A percentile compares a stretch with the other conserved stretches of the same genome.
These are phyloP conservation scores for Lasiosphaeria ovina DNA, from an alignment of 495 filamentous ascomycete species.

Conservation along the genomic window DNA sequence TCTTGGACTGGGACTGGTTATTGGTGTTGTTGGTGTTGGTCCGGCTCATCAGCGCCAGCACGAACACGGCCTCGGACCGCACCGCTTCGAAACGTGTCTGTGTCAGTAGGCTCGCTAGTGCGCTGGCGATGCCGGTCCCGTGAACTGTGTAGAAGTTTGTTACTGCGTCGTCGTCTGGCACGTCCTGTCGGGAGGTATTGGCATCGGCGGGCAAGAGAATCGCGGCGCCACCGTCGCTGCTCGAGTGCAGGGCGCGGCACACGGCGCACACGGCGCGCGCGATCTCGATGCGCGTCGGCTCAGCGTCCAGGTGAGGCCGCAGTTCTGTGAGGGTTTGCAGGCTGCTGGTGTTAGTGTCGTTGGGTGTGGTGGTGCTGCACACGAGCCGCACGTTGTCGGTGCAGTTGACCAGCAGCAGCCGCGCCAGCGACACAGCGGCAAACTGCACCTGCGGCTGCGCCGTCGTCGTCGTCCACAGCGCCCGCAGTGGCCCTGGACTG, in stretches of 20 bases:
- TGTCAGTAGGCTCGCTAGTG: conserved; percentile 60
- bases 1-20: conserved; percentile 11
- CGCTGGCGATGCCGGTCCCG: conserved; percentile 44
- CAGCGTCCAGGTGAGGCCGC: conserved; percentile 55
- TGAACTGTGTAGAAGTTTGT: conserved; percentile 51
- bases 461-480: conserved; percentile 57
- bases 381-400: conserved; percentile 54
- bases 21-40: not conserved
- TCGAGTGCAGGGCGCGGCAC: conserved; percentile 53
- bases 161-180: not conserved
- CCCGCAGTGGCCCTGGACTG: conserved; percentile 46
- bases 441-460: conserved; percentile 67
- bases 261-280: conserved; percentile 63
- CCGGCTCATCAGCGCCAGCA: conserved; percentile 65
- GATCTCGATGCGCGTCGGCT: conserved; percentile 72
- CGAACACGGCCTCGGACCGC: conserved; percentile 71
- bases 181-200: too few species aligned
- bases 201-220: conserved; percentile 3
- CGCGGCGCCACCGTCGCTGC: not conserved
- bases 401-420: conserved; percentile 63
- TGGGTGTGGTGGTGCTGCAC: conserved; percentile 38
- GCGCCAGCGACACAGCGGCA: conserved; percentile 61
- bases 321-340: conserved; percentile 61
- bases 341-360: conserved; percentile 44
- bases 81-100: conserved; percentile 70